These are phyloP conservation scores for Aureobasidium sp. DNA, from an alignment of 2,329 filamentous ascomycete species.

Conservation along the genomic window DNA sequence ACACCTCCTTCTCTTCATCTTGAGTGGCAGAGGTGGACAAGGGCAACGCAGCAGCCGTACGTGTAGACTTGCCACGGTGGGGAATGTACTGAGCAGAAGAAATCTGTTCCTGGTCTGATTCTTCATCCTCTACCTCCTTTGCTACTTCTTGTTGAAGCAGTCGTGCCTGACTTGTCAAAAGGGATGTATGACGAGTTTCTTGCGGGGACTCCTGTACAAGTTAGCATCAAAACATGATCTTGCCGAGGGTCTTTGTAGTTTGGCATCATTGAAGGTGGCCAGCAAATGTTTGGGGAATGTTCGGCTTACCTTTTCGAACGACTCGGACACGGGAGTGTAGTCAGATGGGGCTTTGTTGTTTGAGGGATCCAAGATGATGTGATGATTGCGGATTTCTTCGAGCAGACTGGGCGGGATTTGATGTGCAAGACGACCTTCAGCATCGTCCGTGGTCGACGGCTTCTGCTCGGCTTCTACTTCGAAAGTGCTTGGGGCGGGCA, in stretches of 20 bases:
- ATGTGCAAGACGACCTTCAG: constrained; percentile 16
- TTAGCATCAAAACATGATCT: neutral
- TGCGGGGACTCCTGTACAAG: neutral
- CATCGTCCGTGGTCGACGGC: neutral
- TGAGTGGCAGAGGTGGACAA: neutral
- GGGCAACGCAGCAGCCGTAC: neutral
- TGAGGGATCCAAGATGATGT: constrained; percentile 20
- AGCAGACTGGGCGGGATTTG: constrained; percentile 42
- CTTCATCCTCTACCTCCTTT: constrained; percentile 41
- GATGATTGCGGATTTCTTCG: constrained; percentile 49
- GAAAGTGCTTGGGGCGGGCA: neutral
- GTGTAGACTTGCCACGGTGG: constrained; percentile 43
- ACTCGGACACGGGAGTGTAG: neutral
- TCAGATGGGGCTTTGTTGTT: constrained; percentile 4
- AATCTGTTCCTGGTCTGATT: constrained; percentile 74
- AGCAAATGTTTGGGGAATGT: neutral
- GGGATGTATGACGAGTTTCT: neutral
- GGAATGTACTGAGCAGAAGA: constrained; percentile 78
- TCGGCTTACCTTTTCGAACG: neutral
- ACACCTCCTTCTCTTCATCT: constrained; percentile 10
- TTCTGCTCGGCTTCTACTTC: constrained; percentile 6
- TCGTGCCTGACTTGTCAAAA: constrained; percentile 5
- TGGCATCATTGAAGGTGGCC: too few relatives aligned
- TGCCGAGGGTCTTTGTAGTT: neutral
- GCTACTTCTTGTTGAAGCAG: constrained; percentile 13